A percentile compares a stretch with the other conserved stretches of the same genome.
Conservation (phyloP, 2,329 filamentous ascomycete genomes). For the Thelonectria blattea region DNA sequence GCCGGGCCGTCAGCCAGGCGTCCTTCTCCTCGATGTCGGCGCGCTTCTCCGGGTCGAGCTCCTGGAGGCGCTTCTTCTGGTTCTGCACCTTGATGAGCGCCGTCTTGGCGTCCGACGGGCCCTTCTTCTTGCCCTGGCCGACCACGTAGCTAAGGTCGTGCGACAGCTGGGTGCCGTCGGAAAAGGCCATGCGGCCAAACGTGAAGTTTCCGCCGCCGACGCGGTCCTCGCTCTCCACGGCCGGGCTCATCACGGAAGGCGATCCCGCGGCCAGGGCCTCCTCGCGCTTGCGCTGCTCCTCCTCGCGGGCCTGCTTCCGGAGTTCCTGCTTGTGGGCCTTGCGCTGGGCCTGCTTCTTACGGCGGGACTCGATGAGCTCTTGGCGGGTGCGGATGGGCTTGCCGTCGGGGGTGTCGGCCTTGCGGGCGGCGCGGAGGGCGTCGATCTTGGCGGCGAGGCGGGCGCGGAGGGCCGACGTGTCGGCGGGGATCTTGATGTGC, state of each 20-base stretch:
- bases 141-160: slow-evolving; percentile 70
- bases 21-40: slow-evolving; percentile 93
- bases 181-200: slow-evolving; percentile 91
- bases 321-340: slow-evolving; percentile 90
- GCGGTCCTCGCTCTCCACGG: slow-evolving; percentile 57
- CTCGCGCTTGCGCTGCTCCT: slow-evolving; percentile 73
- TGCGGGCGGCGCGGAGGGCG: slow-evolving; percentile 81
- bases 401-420: slow-evolving; percentile 84
- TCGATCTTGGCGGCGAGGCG: slow-evolving; percentile 85
- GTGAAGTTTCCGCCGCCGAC: slow-evolving; percentile 73
- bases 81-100: slow-evolving; percentile 86
- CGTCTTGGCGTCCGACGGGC: slow-evolving; percentile 82
- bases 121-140: slow-evolving; percentile 69
- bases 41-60: slow-evolving; percentile 79
- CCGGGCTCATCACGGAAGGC: slow-evolving; percentile 63
- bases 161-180: slow-evolving; percentile 81
- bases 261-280: slow-evolving; percentile 68
- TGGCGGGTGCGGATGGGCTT: slow-evolving; percentile 80
- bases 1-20: slow-evolving; percentile 88
- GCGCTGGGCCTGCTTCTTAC: slow-evolving; percentile 84
- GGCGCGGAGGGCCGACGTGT: slow-evolving; percentile 76
- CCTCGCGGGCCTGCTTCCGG: slow-evolving; percentile 76
- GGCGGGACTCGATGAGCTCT: slow-evolving; percentile 87
- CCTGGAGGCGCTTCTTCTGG: slow-evolving; percentile 79
- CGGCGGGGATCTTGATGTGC: slow-evolving; percentile 70